Base-by-base conservation (phyloP, 257 asterid species). In the Prunella vulgaris region DNA sequence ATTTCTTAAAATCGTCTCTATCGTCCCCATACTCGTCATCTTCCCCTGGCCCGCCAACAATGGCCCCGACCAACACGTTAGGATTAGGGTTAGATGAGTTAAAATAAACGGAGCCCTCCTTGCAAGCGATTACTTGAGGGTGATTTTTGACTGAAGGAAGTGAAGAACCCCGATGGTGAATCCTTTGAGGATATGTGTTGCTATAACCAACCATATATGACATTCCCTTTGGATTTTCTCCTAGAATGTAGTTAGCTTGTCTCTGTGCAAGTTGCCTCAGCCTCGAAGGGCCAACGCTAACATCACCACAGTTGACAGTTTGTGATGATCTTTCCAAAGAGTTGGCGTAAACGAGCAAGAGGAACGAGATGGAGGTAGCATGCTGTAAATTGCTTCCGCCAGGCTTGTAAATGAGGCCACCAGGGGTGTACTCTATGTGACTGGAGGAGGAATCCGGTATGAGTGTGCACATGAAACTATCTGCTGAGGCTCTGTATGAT, bases 351-450 rank as follows among this genome's bases (percentile, higher is more conserved):
- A 77, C 89, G 10, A 94, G 92, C 49, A 88, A 62, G 76, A 94
- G 87, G 74, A 91, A 92, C 9, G 97, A 82, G 33, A 91, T 85
- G 58, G 95, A 69, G 14, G 98, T 87, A 17, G 94, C 91, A 18
- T 92, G 97, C 74, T 94, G 99, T 40, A 94, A 69, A n/a, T 94
- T 94, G 87, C 99, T 94, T 4, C 99, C 99, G 0, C 97, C 97
- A 0, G 96, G 96, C 64, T 79, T 78, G 83, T 91, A 90, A 9
- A 94, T 91, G 59, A 94, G 90, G 44, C 99, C 99, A 30, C 96
- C 99, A 0, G 95, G 92, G 4, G 89, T 77, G 87, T 78, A 89
- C 72, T 81, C 86, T 15, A 94, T 81, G 85, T 88, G 96, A 69
- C 81, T 80, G 20, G 95, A 87, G 6, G 96, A 74, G 3, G 97